Evolutionary conservation across 768 basidiomycete genomes (phyloP), one percentile per base, ranked within the genome.

Genomic region (Lentinus brumalis): DNA sequence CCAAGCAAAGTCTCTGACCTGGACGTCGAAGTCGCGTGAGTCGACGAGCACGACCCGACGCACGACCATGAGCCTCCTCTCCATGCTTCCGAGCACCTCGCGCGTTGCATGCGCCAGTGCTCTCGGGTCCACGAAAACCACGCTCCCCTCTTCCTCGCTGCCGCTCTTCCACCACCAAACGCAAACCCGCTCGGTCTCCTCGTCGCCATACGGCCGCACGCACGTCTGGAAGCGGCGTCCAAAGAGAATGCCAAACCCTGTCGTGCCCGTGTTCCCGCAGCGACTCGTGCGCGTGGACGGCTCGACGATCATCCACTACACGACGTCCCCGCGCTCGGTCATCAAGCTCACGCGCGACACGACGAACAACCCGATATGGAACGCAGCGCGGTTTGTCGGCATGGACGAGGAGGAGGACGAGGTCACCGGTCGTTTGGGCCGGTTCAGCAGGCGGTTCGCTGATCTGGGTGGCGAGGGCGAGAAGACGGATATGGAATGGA

Each of bases 331-430:
- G 0, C 87, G 86, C 6, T 87, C 89, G 4, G 73, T 84, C 40
- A 83, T 93, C 49, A 84, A 87, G 40, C 79, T 96, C 50, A 91
- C 94, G 18, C 86, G 94, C 44, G 94, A 96, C 68, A 87, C 91
- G 52, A 92, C 91, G 15, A 97, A 94, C 72, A 88, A 94, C 68
- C 91, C 94, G 1, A 74, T 93, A 6, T 97, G 91, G 89, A 91
- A 92, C 69, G 84, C 89, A 2, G 83, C 84, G 3, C 76, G 78
- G 1, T 71, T 87, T 50, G 71, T 66, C 44, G 74, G 77, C 40
- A 70, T 73, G 57, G 69, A 73, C 35, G 76, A 73, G 57, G 71
- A 77, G 61, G 91, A 91, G 69, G 85, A 78, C 62, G 85, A 85
- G 53, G 83, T 84, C 50, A 84, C 86, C 1, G 94, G 94, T 7